Conservation (phyloP, 2,329 filamentous ascomycete species). For the Ustulina deusta region DNA sequence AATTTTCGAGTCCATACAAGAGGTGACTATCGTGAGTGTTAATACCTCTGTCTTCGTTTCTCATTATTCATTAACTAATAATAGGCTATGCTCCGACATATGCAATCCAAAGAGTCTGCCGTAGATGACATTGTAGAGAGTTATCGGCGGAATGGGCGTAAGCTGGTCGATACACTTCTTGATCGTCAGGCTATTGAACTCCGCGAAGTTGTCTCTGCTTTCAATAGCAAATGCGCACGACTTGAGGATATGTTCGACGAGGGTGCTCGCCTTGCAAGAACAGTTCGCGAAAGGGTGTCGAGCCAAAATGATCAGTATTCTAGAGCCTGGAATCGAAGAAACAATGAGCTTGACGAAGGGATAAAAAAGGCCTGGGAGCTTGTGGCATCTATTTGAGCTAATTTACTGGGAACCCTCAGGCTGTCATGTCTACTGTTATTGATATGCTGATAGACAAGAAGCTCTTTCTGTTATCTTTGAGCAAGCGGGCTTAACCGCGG, state of each 20-base stretch:
- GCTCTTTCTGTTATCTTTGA: slow-evolving; percentile 1
- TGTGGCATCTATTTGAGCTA: slow-evolving; percentile 20
- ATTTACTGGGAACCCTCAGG: neutral
- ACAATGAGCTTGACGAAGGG: slow-evolving; percentile 14
- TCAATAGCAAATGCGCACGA: slow-evolving; percentile 27
- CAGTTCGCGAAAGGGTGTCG: neutral
- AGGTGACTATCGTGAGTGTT: slow-evolving; percentile 29
- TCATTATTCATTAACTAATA: slow-evolving; percentile 13
- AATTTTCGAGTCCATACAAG: slow-evolving; percentile 26
- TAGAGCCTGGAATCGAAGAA: slow-evolving; percentile 14
- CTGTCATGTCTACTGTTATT: neutral
- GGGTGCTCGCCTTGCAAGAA: slow-evolving; percentile 22
- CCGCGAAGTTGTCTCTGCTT: slow-evolving; percentile 9
- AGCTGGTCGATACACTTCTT: slow-evolving; percentile 23
- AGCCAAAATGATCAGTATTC: neutral
- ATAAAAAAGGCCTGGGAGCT: slow-evolving; percentile 19
- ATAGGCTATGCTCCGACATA: slow-evolving; percentile 28
- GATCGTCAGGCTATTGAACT: slow-evolving; percentile 36
- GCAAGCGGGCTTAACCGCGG: neutral
- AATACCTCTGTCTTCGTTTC: neutral
- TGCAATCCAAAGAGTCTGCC: slow-evolving; percentile 30
- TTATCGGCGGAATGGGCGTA: slow-evolving; percentile 27
- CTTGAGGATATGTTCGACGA: slow-evolving; percentile 23
- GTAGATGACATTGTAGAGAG: slow-evolving; percentile 26
- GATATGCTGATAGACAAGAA: neutral